phyloP scores from a whole-genome alignment of 768 basidiomycete genomes.

The Lactarius akahatsu region DNA sequence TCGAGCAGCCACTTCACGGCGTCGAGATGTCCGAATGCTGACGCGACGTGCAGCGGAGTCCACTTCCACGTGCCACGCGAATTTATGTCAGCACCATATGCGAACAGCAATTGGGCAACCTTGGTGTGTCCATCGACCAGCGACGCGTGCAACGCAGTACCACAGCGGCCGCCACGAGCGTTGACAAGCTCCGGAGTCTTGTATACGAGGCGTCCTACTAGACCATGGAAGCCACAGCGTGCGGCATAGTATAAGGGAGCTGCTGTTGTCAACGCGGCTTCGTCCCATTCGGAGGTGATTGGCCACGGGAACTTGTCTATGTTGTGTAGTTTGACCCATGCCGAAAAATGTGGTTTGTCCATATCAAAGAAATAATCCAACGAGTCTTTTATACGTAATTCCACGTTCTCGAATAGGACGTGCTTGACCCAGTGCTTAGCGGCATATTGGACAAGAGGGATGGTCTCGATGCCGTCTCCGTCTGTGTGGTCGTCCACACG shows the following conservation, averaged over 20 bases:
- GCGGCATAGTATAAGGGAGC: conserved; percentile 1
- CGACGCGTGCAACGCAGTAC: background rate
- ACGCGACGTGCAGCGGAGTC: background rate
- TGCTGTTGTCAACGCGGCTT: background rate
- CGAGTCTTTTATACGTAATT: background rate
- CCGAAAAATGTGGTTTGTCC: background rate
- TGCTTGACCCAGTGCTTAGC: conserved; percentile 3
- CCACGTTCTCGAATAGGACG: background rate
- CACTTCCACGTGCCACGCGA: background rate
- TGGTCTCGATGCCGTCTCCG: background rate
- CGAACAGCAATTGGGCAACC: background rate
- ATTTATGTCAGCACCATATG: background rate
- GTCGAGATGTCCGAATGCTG: background rate
- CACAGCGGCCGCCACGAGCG: background rate
- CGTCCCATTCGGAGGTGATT: background rate
- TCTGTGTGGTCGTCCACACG: background rate
- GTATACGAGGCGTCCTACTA: background rate
- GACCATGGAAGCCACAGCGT: too few relatives aligned
- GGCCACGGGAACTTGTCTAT: background rate
- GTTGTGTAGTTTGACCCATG: background rate
- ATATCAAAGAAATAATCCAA: background rate
- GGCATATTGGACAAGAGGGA: background rate
- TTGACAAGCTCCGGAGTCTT: background rate
- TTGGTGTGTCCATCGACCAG: background rate
- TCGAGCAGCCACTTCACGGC: background rate